Conservation (phyloP, 2,329 filamentous ascomycete species). For the Amauroascus verrucosus region DNA sequence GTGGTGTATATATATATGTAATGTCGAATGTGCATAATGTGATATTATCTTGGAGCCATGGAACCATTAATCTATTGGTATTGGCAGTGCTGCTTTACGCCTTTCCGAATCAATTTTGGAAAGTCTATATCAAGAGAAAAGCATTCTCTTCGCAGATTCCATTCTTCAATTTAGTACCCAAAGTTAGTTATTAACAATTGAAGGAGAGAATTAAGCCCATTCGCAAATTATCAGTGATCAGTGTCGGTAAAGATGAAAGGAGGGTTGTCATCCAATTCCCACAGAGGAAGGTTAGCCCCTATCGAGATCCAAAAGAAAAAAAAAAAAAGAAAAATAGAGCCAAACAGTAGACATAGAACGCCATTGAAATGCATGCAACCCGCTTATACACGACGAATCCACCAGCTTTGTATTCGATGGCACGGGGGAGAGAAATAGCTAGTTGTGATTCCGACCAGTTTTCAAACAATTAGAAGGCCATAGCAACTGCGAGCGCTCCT, state of each 20-base stretch:
- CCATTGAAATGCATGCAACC: background rate
- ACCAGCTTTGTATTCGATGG: background rate
- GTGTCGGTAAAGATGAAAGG: background rate
- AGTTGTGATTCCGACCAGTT: no score
- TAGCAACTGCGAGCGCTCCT: slow-evolving; percentile 32
- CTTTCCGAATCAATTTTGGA: no score
- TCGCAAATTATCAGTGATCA: background rate
- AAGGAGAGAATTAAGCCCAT: background rate
- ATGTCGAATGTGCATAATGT: background rate
- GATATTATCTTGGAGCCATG: no score
- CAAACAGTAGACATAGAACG: background rate
- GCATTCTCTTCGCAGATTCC: background rate
- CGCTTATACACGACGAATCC: background rate
- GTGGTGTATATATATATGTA: no score
- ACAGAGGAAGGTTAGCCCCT: background rate
- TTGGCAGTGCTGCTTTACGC: no score
- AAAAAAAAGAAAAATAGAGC: background rate
- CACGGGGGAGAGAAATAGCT: background rate
- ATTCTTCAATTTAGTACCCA: background rate
- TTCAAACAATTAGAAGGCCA: slow-evolving; percentile 28
- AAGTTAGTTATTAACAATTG: background rate
- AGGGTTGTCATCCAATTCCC: background rate
- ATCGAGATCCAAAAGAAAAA: background rate
- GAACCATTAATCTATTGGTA: no score
- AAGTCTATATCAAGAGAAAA: background rate